phyloP scores from a whole-genome alignment of 2,329 filamentous ascomycete species.

The Fusarium chuoi region DNA sequence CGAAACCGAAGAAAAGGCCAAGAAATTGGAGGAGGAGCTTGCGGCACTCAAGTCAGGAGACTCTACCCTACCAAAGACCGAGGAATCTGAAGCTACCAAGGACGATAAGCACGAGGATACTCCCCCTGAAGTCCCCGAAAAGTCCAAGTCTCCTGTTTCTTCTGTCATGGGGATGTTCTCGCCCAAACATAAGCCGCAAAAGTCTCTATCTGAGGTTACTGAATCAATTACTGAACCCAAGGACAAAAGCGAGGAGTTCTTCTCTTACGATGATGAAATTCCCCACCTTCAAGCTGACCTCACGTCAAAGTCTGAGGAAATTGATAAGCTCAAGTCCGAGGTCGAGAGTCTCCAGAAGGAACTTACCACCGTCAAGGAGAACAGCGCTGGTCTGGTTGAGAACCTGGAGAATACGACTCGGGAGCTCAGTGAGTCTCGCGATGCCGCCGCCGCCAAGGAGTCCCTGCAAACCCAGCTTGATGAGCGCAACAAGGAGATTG shows the following conservation, averaged over 20 bases:
- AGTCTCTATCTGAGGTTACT: slow-evolving; percentile 41
- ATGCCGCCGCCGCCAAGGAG: slow-evolving; percentile 53
- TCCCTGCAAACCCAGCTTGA: slow-evolving; percentile 63
- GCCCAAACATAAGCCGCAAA: slow-evolving; percentile 55
- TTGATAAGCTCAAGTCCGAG: slow-evolving; percentile 75
- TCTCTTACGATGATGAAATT: slow-evolving; percentile 90
- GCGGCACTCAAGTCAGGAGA: slow-evolving; percentile 57
- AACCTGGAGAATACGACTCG: slow-evolving; percentile 75
- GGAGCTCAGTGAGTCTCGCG: slow-evolving; percentile 65
- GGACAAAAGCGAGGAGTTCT: slow-evolving; percentile 76
- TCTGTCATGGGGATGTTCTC: slow-evolving; percentile 63
- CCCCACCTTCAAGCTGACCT: slow-evolving; percentile 82
- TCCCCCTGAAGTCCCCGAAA: slow-evolving; percentile 40
- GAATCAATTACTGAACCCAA: slow-evolving; percentile 38
- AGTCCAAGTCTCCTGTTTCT: slow-evolving; percentile 58
- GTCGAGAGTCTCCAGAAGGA: slow-evolving; percentile 76
- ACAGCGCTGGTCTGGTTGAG: slow-evolving; percentile 71
- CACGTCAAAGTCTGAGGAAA: slow-evolving; percentile 74
- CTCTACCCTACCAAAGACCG: slow-evolving; percentile 35
- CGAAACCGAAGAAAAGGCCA: slow-evolving; percentile 72
- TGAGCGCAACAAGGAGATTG: slow-evolving; percentile 59
- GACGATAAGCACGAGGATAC: slow-evolving; percentile 43
- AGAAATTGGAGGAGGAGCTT: slow-evolving; percentile 72
- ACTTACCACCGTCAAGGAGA: slow-evolving; percentile 76
- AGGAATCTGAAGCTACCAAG: slow-evolving; percentile 46